Evolutionary conservation across 495 filamentous ascomycete genomes (phyloP).

Genomic region (Recurvomyces mirabilis): DNA sequence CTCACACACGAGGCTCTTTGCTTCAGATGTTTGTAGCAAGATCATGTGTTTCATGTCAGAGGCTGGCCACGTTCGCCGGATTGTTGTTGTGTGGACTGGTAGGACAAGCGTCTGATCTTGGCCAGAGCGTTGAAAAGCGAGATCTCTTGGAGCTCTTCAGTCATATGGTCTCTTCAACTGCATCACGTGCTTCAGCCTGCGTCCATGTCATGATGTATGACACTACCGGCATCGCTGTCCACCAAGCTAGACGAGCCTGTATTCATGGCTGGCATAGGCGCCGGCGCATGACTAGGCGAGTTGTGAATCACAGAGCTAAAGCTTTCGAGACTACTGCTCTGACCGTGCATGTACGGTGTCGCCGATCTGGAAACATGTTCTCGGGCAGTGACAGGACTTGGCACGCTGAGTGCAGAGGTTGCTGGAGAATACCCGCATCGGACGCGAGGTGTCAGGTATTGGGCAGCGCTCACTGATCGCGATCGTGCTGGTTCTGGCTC

Average conservation of each 20-base stretch:
- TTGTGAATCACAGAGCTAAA: slow-evolving; percentile 14
- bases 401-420: background rate
- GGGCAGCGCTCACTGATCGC: background rate
- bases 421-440: background rate
- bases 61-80: too few relatives aligned
- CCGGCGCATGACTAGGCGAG: background rate
- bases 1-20: too few relatives aligned
- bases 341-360: slow-evolving; percentile 6
- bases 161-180: too few relatives aligned
- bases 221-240: too few relatives aligned
- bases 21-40: too few relatives aligned
- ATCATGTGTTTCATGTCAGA: too few relatives aligned
- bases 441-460: background rate
- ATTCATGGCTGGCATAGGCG: background rate
- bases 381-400: slow-evolving; percentile 12
- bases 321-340: slow-evolving; percentile 10
- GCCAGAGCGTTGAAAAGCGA: too few relatives aligned
- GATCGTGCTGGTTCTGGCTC: background rate
- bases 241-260: background rate
- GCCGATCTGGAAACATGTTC: background rate
- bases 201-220: too few relatives aligned
- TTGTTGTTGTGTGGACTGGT: too few relatives aligned
- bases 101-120: too few relatives aligned
- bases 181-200: too few relatives aligned
- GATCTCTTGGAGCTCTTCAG: too few relatives aligned